Base-by-base conservation (phyloP, 108 stramenopile genomes). In the Discostella pseudostelligera region DNA sequence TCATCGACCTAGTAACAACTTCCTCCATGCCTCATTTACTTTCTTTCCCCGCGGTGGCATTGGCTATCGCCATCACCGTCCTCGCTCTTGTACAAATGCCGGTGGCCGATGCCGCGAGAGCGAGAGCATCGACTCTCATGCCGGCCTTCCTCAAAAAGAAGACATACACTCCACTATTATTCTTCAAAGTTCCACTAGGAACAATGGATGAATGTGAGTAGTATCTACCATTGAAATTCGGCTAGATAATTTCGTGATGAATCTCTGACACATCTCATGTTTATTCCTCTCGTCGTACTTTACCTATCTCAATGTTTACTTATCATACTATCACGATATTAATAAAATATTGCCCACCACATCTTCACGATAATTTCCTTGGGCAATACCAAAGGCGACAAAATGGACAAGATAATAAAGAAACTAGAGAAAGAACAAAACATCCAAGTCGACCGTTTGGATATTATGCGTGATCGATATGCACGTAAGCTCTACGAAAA, bases 131-230 rank as follows among this genome's bases (percentile, higher is more conserved):
- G 32, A 32, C n/a, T n/a, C 26, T 51, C 24, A 65, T 67, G 24
- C 48, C 79, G 19, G 78, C 82, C n/a, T 78, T 87, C 59, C 37
- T 80, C 20, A 64, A 67, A 51, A 56, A 67, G 70, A 69, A 66
- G 59, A 39, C 69, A 39, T 89, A 89, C 72, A 92, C 84, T 7
- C 90, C 90, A 5, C 61, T 87, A 14, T 39, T 87, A 29, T 88
- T 87, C 72, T 89, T 92, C 74, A 87, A 75, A 54, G 78, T 88
- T 14, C 87, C 87, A 4, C 59, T 60, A 32, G 86, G 83, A 17
- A 51, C 61, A 10, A 84, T 81, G 67, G 73, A 69, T 20, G 86
- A 90, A 66, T 85, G 83, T 72, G 54, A 66, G 70, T 72, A 8
- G 16, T 17, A 4, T 4, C 16, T 4, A 17, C 4, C 16, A 16